phyloP scores from a whole-genome alignment of 805 yeast species.

The Candida wancherniae region DNA sequence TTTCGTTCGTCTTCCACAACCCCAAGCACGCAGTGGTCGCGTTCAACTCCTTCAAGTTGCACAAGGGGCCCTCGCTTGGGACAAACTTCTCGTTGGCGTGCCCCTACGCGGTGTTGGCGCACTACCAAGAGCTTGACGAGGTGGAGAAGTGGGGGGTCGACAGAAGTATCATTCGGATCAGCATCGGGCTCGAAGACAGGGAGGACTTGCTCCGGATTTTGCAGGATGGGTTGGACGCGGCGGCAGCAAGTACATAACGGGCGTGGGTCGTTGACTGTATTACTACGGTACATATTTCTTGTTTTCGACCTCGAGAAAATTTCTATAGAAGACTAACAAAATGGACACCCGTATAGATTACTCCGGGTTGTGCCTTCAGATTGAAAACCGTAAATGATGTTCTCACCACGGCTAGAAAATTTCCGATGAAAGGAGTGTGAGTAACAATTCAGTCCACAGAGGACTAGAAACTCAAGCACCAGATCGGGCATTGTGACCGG shows the following conservation, averaged over 20 bases:
- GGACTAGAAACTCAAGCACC: not conserved
- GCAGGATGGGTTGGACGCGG: slow-evolving; percentile 13
- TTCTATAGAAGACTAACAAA: too few species aligned
- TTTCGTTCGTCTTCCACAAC: slow-evolving; percentile 66
- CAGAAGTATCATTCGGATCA: slow-evolving; percentile 67
- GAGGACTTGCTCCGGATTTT: slow-evolving; percentile 39
- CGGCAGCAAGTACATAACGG: slow-evolving; percentile 3
- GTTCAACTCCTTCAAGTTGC: slow-evolving; percentile 62
- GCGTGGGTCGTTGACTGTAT: not conserved
- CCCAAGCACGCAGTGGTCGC: slow-evolving; percentile 65
- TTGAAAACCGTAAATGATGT: too few species aligned
- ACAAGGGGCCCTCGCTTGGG: slow-evolving; percentile 90
- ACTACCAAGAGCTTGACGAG: slow-evolving; percentile 74
- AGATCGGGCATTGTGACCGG: not conserved
- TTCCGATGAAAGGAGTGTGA: too few species aligned
- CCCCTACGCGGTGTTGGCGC: slow-evolving; percentile 86
- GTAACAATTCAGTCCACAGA: too few species aligned
- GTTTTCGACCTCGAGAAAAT: too few species aligned
- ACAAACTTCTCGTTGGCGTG: slow-evolving; percentile 86
- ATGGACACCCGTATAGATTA: too few species aligned
- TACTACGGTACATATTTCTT: too few species aligned
- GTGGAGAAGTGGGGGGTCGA: slow-evolving; percentile 82
- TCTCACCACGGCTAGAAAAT: too few species aligned
- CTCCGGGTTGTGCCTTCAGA: too few species aligned
- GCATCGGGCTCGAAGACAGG: slow-evolving; percentile 79